Evolutionary conservation across 345 rosid genomes (phyloP).

Genomic region (Corchorus olitorius): DNA sequence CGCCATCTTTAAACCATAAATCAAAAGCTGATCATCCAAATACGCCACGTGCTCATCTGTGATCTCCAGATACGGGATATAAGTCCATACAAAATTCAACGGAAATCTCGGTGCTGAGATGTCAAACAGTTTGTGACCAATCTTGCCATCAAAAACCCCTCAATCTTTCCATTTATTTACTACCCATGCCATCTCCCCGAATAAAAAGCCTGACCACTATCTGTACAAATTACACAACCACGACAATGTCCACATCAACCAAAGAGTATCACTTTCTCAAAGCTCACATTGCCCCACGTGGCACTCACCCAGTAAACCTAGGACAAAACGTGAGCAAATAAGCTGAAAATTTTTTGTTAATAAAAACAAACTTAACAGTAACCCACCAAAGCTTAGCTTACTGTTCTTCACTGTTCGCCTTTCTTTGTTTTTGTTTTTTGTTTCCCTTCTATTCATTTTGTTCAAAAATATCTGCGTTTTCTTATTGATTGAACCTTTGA

Average conservation of each 20-base stretch:
- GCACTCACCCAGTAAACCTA: constrained; percentile 23
- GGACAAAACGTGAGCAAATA: constrained; percentile 28
- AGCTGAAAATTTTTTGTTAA: not conserved
- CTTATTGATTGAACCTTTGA: not conserved
- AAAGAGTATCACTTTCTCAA: constrained; percentile 13
- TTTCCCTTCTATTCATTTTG: too few relatives aligned
- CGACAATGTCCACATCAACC: constrained; percentile 22
- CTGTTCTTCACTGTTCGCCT: not conserved
- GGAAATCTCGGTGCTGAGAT: constrained; percentile 11
- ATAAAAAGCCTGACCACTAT: constrained; percentile 32
- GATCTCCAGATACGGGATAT: constrained; percentile 8
- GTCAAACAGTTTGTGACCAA: constrained; percentile 20
- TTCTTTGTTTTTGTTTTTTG: too few relatives aligned
- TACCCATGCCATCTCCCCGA: constrained; percentile 32
- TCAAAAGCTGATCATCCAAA: constrained; percentile 9
- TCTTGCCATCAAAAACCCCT: constrained; percentile 12
- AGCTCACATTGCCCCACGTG: constrained; percentile 27
- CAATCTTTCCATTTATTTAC: constrained; percentile 20
- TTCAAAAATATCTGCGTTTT: not conserved
- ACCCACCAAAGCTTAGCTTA: not conserved
- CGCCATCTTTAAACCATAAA: not conserved
- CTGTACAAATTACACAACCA: not conserved
- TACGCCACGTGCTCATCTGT: not conserved
- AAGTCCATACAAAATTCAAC: not conserved
- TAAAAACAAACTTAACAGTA: not conserved